Evolutionary conservation across 1,139 yeast species (phyloP).

Genomic region (Candida sanyaensis): DNA sequence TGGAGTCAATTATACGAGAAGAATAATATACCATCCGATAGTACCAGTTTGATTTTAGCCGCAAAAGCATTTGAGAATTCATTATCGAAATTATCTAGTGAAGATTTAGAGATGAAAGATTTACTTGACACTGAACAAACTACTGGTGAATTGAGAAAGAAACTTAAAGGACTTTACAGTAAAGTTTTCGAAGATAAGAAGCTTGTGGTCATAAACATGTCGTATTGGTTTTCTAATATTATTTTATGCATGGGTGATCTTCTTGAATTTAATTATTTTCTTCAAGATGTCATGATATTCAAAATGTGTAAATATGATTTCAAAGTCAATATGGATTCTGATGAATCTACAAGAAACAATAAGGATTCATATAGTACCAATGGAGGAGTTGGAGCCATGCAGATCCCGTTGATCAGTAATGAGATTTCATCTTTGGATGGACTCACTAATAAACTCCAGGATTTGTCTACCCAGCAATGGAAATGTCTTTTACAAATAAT

Average conservation of each 20-base stretch:
- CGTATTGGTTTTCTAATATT: constrained; percentile 27
- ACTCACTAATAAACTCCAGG: constrained; percentile 19
- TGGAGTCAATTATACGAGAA: constrained; percentile 15
- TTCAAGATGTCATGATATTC: constrained; percentile 16
- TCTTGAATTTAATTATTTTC: constrained; percentile 13
- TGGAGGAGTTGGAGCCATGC: not conserved
- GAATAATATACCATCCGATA: constrained; percentile 11
- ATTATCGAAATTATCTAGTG: constrained; percentile 25
- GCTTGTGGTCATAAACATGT: constrained; percentile 30
- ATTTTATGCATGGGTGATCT: constrained; percentile 25
- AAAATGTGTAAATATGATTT: constrained; percentile 14
- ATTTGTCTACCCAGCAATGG: constrained; percentile 22
- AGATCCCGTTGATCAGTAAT: constrained; percentile 17
- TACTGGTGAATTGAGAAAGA: constrained; percentile 7
- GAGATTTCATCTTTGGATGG: constrained; percentile 20
- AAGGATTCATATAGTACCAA: not conserved
- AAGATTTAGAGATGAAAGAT: constrained; percentile 15
- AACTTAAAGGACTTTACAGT: constrained; percentile 10
- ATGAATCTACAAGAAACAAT: not conserved
- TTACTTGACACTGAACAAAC: constrained; percentile 9
- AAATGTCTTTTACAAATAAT: constrained; percentile 18
- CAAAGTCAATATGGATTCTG: not conserved
- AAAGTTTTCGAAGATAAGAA: constrained; percentile 15
- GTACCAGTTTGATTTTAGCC: constrained; percentile 20
- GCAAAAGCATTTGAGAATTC: constrained; percentile 29